Percentiles rank a stretch among this genome's conserved stretches.
Conservation (phyloP, 2,329 filamentous ascomycete genomes). For the Xylogone sp. region DNA sequence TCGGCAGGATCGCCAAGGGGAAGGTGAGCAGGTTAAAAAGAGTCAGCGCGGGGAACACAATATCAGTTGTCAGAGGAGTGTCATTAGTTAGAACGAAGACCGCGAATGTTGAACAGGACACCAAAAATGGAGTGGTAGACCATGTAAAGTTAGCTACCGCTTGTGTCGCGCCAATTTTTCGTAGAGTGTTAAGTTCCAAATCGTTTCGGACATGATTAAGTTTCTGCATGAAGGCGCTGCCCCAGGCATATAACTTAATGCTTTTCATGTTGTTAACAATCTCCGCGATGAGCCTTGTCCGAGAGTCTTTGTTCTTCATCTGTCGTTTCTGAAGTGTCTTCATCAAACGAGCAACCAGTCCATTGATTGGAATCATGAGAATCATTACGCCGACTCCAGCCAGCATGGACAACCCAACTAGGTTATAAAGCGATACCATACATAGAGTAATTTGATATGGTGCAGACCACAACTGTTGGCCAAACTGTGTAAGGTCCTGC, state of each 20-base stretch:
- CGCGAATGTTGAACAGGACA: slow-evolving; percentile 93
- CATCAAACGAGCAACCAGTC: slow-evolving; percentile 86
- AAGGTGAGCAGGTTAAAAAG: slow-evolving; percentile 97
- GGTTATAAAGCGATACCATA: slow-evolving; percentile 91
- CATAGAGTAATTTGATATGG: slow-evolving; percentile 95
- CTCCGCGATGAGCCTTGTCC: slow-evolving; percentile 91
- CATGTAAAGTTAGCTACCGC: slow-evolving; percentile 96
- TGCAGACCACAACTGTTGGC: slow-evolving; percentile 92
- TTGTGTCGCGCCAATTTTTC: slow-evolving; percentile 92
- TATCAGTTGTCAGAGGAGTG: slow-evolving; percentile 81
- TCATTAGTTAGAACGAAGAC: slow-evolving; percentile 87
- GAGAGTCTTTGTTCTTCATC: slow-evolving; percentile 98
- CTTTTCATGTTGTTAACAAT: slow-evolving; percentile 99
- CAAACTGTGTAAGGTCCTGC: slow-evolving; percentile 92
- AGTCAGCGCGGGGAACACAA: slow-evolving; percentile 89
- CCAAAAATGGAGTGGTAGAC: slow-evolving; percentile 95
- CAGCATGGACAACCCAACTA: slow-evolving; percentile 95
- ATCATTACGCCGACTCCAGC: slow-evolving; percentile 94
- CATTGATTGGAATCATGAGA: slow-evolving; percentile 95
- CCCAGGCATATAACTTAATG: slow-evolving; percentile 98
- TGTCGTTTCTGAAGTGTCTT: slow-evolving; percentile 92
- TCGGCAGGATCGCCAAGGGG: slow-evolving; percentile 87
- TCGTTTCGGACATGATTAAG: slow-evolving; percentile 96
- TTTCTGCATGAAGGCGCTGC: slow-evolving; percentile 94
- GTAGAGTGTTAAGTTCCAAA: slow-evolving; percentile 87